These are phyloP conservation scores for Syncephalis fuscata DNA, from an alignment of 371 early-diverging fungal species.

Conservation along the genomic window DNA sequence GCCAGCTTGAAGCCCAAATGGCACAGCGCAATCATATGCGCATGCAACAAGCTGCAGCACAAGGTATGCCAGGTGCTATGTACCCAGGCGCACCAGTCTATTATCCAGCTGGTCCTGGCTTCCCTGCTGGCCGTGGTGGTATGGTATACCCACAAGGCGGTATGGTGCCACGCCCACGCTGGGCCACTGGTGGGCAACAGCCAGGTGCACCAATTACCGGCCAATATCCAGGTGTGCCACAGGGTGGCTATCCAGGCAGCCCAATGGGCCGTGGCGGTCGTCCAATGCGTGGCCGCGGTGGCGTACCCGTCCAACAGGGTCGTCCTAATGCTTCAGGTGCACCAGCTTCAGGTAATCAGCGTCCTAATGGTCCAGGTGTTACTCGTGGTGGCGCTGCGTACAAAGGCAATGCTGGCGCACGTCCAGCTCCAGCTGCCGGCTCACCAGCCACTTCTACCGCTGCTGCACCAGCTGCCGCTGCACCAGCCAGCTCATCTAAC, in stretches of 20 bases:
- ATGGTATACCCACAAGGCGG: conserved; percentile 52
- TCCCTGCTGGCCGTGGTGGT: conserved; percentile 43
- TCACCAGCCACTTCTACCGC: conserved; percentile 13
- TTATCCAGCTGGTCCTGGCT: conserved; percentile 22
- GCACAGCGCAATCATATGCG: conserved; percentile 79
- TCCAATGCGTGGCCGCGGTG: conserved; percentile 3
- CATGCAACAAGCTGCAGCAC: conserved; percentile 26
- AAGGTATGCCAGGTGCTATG: conserved; percentile 14
- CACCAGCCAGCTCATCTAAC: neutral
- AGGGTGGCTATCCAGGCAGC: conserved; percentile 3
- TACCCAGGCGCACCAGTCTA: conserved; percentile 10
- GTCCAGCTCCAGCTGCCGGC: conserved; percentile 8
- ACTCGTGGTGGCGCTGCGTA: conserved; percentile 24
- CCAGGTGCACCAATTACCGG: conserved; percentile 19
- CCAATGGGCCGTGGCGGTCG: neutral
- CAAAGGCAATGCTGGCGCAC: conserved; percentile 31
- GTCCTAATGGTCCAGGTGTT: conserved; percentile 14
- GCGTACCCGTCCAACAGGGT: conserved; percentile 11
- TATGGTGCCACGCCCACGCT: conserved; percentile 57
- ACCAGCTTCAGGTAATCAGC: conserved; percentile 13
- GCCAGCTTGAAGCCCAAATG: conserved; percentile 87
- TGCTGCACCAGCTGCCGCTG: conserved; percentile 18
- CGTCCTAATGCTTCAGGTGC: conserved; percentile 16
- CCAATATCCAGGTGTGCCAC: conserved; percentile 28
- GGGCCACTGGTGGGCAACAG: conserved; percentile 43